Conservation (phyloP, 2,329 filamentous ascomycete genomes). For the Fusarium goolgardi region DNA sequence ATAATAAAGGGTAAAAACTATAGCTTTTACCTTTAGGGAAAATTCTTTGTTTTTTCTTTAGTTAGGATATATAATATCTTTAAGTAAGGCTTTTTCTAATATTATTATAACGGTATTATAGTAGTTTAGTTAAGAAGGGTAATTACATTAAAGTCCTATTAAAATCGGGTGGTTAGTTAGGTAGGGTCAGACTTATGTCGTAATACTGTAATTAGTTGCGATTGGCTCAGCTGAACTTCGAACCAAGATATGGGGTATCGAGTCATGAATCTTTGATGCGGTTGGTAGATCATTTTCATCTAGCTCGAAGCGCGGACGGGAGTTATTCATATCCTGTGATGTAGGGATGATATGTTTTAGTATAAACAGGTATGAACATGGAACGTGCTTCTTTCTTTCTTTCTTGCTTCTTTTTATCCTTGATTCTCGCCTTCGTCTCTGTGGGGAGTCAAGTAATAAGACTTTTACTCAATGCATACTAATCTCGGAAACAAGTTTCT, state of each 20-base stretch:
- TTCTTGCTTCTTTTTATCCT: neutral
- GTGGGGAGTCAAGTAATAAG: neutral
- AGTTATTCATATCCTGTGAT: neutral
- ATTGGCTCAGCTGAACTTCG: slow-evolving; percentile 1
- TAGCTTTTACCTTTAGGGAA: too few species aligned
- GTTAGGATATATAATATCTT: too few species aligned
- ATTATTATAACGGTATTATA: too few species aligned
- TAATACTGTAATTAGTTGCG: too few species aligned
- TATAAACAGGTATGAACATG: slow-evolving; percentile 16
- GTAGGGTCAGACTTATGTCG: too few species aligned
- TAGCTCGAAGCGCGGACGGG: neutral
- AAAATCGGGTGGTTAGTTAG: too few species aligned
- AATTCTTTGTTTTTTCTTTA: too few species aligned
- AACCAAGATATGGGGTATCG: neutral
- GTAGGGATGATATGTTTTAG: slow-evolving; percentile 34
- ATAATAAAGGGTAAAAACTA: too few species aligned
- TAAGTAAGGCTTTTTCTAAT: too few species aligned
- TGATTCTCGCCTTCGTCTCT: neutral
- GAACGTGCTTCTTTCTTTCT: slow-evolving; percentile 6
- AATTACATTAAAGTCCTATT: too few species aligned
- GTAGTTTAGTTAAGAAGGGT: too few species aligned
- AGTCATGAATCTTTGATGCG: neutral
- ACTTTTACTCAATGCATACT: slow-evolving; percentile 6
- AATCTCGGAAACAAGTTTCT: neutral
- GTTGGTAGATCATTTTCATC: neutral